Conservation (phyloP, 2,329 filamentous ascomycete genomes). For the Lasiodiplodia sp. region DNA sequence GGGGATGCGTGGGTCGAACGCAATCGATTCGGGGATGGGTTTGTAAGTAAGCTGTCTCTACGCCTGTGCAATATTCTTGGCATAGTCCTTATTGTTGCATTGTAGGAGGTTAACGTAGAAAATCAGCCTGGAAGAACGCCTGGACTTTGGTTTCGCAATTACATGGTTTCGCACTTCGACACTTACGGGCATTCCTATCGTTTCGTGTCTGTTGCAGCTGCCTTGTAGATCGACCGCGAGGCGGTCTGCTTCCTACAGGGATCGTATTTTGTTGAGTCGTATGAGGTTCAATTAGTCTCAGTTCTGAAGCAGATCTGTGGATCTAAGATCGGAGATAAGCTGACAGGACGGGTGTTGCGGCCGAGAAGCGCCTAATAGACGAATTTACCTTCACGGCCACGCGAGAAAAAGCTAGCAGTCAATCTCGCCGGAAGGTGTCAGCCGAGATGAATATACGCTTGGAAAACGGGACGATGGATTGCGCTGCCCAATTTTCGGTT, state of each 20-base stretch:
- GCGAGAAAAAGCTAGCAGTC: no score
- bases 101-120: background rate
- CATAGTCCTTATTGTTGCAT: background rate
- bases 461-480: background rate
- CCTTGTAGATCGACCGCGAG: background rate
- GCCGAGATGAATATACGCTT: background rate
- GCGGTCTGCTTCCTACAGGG: background rate
- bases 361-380: background rate
- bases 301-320: slow-evolving; percentile 5
- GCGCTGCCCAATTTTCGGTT: background rate
- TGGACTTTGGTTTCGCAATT: background rate
- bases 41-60: no score
- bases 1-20: background rate
- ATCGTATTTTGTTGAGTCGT: background rate
- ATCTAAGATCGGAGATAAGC: slow-evolving; percentile 1
- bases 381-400: background rate
- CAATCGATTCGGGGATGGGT: background rate
- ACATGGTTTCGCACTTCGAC: background rate
- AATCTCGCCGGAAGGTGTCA: no score
- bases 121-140: background rate
- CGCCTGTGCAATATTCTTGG: background rate
- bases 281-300: background rate
- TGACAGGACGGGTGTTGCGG: background rate
- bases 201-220: background rate
- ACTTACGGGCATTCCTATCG: background rate